Percentiles rank a stretch among this genome's conserved stretches.
phyloP scores from a whole-genome alignment of 345 rosid species.

The Punica granatum region DNA sequence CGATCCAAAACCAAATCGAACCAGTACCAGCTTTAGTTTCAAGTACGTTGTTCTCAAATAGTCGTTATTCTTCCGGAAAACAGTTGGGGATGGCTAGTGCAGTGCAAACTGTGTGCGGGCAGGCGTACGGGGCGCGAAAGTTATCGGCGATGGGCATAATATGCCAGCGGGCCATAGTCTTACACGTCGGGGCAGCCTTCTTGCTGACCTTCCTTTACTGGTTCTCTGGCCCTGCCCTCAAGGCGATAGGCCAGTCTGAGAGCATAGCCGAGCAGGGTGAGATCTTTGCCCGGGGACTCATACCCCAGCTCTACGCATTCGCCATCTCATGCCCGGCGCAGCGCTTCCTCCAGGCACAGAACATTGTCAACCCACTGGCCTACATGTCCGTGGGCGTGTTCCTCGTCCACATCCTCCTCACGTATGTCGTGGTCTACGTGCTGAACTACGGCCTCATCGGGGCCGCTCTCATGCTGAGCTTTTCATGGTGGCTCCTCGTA shows the following conservation, averaged over 20 bases:
- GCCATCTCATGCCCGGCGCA: slow-evolving; percentile 81
- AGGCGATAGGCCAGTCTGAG: slow-evolving; percentile 52
- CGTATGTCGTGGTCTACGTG: slow-evolving; percentile 53
- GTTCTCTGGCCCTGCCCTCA: slow-evolving; percentile 52
- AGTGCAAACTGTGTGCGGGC: slow-evolving; percentile 92
- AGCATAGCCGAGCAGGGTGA: slow-evolving; percentile 63
- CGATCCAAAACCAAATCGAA: too few relatives aligned
- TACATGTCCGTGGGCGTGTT: slow-evolving; percentile 68
- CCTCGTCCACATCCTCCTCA: slow-evolving; percentile 53
- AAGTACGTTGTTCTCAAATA: too few relatives aligned
- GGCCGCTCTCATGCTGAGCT: slow-evolving; percentile 57
- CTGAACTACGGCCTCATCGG: slow-evolving; percentile 59
- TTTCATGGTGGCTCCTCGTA: slow-evolving; percentile 82
- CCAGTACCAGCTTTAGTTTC: too few relatives aligned
- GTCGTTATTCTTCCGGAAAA: too few relatives aligned
- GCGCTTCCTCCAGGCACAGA: slow-evolving; percentile 92
- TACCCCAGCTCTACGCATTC: slow-evolving; percentile 78
- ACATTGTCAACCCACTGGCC: slow-evolving; percentile 88
- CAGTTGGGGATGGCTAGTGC: slow-evolving; percentile 98
- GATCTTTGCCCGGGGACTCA: slow-evolving; percentile 60
- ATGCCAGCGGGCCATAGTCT: slow-evolving; percentile 83
- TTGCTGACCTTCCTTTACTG: slow-evolving; percentile 63
- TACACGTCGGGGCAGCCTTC: slow-evolving; percentile 68
- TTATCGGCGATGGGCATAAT: slow-evolving; percentile 72
- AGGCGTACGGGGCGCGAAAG: slow-evolving; percentile 80